Base-by-base conservation (phyloP, 139 green algal species). In the Zygnema cylindricum region DNA sequence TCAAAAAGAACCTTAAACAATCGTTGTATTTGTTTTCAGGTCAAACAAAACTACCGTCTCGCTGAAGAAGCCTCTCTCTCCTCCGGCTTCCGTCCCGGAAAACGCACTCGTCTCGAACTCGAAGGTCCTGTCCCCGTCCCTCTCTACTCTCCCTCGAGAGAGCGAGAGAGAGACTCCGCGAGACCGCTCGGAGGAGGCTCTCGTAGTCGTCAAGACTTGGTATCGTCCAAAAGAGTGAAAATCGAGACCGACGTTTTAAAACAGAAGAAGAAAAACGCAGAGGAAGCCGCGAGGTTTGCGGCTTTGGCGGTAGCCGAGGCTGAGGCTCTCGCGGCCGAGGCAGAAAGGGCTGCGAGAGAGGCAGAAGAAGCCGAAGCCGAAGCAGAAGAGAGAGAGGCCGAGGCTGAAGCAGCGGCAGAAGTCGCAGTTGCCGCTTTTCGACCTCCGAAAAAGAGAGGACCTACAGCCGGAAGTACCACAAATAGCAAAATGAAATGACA, bases 281-380 rank as follows among this genome's bases (percentile, higher is more conserved):
- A 87, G 38, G 81, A 87, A 78, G 81, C 81, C 55, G 81, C 81
- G 3, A 77, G 43, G 81, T 30, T 84, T 22, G 81, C 81, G 25
- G 81, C 81, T 23, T 2, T 40, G 40, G 81, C 81, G 2, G 43
- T 87, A 7, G 81, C n/a, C n/a, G n/a, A n/a, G n/a, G n/a, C n/a
- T n/a, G n/a, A n/a, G n/a, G n/a, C n/a, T n/a, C n/a, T n/a, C n/a
- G n/a, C n/a, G n/a, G n/a, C n/a, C n/a, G n/a, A n/a, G n/a, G n/a
- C n/a, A n/a, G n/a, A n/a, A n/a, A n/a, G n/a, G n/a, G n/a, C n/a
- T n/a, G n/a, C n/a, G n/a, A n/a, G n/a, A n/a, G n/a, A n/a, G n/a
- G n/a, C n/a, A n/a, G n/a, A n/a, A n/a, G n/a, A n/a, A n/a, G n/a
- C n/a, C n/a, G n/a, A n/a, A n/a, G n/a, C n/a, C n/a, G n/a, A n/a